Percentiles rank a stretch among this genome's conserved stretches.
Evolutionary conservation across 2,329 filamentous ascomycete species (phyloP).

Genomic region (Hypoxylon sp.): DNA sequence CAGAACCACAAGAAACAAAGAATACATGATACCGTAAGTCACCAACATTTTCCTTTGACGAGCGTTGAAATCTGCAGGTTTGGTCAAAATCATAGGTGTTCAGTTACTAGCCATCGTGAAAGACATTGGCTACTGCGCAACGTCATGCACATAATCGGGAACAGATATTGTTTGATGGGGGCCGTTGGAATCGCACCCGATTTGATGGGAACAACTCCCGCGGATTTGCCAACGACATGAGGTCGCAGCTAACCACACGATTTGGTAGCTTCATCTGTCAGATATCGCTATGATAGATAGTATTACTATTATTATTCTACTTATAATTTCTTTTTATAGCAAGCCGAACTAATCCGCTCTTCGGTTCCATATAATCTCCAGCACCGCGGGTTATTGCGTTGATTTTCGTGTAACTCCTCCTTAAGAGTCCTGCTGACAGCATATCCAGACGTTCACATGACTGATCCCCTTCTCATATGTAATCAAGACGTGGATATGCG

Average conservation of each 20-base stretch:
- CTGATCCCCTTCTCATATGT: neutral
- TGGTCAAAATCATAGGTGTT: slow-evolving; percentile 8
- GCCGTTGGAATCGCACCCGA: slow-evolving; percentile 34
- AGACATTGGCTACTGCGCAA: slow-evolving; percentile 25
- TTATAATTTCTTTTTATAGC: neutral
- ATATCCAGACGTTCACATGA: slow-evolving; percentile 38
- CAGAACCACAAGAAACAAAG: neutral
- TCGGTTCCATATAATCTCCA: neutral
- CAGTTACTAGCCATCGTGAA: slow-evolving; percentile 16
- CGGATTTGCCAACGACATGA: slow-evolving; percentile 9
- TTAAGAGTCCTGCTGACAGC: slow-evolving; percentile 26
- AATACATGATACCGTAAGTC: neutral
- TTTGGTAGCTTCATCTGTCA: slow-evolving; percentile 6
- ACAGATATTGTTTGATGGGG: slow-evolving; percentile 26
- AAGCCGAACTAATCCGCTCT: neutral
- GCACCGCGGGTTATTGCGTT: slow-evolving; percentile 21
- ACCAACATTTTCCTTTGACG: neutral
- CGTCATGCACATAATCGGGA: slow-evolving; percentile 33
- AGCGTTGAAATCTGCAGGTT: neutral
- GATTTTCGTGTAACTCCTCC: slow-evolving; percentile 22
- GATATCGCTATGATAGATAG: neutral
- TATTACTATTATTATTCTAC: neutral
- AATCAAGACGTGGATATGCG: neutral
- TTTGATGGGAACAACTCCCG: slow-evolving; percentile 25
- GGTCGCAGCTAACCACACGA: slow-evolving; percentile 18